Base-by-base conservation (phyloP, 192 early-diverging fungal species). In the Coemansia sp. region DNA sequence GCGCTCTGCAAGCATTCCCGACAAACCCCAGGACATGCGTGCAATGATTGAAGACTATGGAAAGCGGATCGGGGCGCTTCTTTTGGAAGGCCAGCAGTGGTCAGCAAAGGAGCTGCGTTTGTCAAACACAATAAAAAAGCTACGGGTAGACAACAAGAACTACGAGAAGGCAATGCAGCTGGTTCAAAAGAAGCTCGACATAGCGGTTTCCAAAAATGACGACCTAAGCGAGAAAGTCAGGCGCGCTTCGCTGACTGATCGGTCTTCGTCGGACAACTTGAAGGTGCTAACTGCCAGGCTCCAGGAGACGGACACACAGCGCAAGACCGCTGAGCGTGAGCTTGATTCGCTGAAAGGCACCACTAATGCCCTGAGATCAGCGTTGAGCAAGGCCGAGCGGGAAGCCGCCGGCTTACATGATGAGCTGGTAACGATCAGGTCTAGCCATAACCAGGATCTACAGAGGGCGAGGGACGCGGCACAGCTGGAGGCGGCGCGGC, bases 21-120 rank as follows among this genome's bases (percentile, higher is more conserved):
- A 72, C 2, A 51, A 71, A 5, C 62, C 72, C 1, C 68, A 69
- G 5, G 76, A 76, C 14, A 70, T 82, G 60, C 68, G 73, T 11
- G 41, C 57, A 49, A 64, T 78, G 34, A 77, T 86, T 21, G 76
- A 75, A 23, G 65, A 82, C 63, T 66, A 79, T 69, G 51, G 77
- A 39, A 63, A 77, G 71, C 38, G 68, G 4, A 73, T 85, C 24
- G 71, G 63, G 56, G 73, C 64, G 44, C 62, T 75, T 64, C 51
- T 86, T 6, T 38, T 60, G 33, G 69, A 84, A 86, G 92, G 93
- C 16, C 92, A 94, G 66, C 77, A 87, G 51, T 85, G 92, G 60
- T 93, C 92, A 8, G 89, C 92, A 62, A 87, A 87, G 45, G 92
- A 94, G 67, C 81, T 94, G 45, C 87, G 87, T 26, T 82, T 89